Percentiles rank a stretch among this genome's conserved stretches.
Conservation (phyloP, 2,329 filamentous ascomycete genomes). For the Monosporascus sp. region DNA sequence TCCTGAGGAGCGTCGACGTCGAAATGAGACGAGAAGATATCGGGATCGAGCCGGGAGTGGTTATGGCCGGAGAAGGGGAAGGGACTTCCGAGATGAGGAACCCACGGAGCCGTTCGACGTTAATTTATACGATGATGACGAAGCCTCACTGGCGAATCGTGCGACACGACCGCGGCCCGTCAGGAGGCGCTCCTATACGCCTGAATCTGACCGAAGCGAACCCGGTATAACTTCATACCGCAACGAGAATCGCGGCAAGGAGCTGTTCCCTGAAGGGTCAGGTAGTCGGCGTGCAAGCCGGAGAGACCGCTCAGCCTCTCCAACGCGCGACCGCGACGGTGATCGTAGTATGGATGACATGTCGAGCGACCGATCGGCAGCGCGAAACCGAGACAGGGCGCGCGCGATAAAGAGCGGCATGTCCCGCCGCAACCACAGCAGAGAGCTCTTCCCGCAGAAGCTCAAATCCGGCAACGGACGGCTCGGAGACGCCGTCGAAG, state of each 20-base stretch:
- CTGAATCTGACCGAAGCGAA: conserved; percentile 18
- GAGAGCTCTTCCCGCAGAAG: conserved; percentile 54
- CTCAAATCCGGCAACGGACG: conserved; percentile 36
- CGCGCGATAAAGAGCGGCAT: conserved; percentile 40
- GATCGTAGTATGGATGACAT: conserved; percentile 33
- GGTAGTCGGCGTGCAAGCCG: conserved; percentile 24
- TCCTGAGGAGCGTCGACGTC: conserved; percentile 64
- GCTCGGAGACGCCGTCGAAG: conserved; percentile 49
- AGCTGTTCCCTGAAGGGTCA: conserved; percentile 53
- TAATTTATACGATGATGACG: conserved; percentile 76
- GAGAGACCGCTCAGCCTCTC: conserved; percentile 49
- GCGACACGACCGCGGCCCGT: conserved; percentile 14
- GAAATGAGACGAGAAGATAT: conserved; percentile 52
- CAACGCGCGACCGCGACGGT: conserved; percentile 36
- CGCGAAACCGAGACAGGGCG: conserved; percentile 39
- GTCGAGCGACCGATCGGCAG: conserved; percentile 24
- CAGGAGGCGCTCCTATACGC: conserved; percentile 32
- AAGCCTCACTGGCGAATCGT: conserved; percentile 30
- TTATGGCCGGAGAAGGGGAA: conserved; percentile 24
- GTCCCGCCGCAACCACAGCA: conserved; percentile 36
- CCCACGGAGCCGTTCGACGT: conserved; percentile 60
- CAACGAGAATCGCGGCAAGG: conserved; percentile 46
- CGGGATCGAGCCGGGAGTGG: conserved; percentile 48
- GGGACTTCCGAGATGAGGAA: conserved; percentile 38
- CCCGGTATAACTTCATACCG: conserved; percentile 19